Percentiles rank a stretch among this genome's conserved stretches.
Conservation (phyloP, 2,329 filamentous ascomycete genomes). For the Colletotrichum camelliae region DNA sequence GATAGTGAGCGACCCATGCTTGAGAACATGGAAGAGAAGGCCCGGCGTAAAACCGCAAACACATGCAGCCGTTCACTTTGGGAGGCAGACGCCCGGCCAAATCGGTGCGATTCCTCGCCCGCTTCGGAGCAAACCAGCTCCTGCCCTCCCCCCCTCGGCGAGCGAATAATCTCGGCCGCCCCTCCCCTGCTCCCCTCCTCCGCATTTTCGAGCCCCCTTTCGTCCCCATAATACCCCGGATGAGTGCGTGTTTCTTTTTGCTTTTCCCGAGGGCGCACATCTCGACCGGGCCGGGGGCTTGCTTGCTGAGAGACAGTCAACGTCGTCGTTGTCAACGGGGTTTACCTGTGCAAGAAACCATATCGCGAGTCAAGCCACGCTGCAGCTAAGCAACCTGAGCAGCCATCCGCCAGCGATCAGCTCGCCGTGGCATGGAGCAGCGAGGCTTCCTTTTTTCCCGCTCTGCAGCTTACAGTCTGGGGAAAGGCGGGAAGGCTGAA, state of each 20-base stretch:
- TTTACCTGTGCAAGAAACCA: background rate
- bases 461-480: background rate
- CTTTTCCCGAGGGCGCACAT: background rate
- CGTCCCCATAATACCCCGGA: constrained; percentile 3
- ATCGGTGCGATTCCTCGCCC: constrained; percentile 19
- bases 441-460: background rate
- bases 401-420: background rate
- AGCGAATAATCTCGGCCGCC: background rate
- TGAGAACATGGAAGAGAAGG: background rate
- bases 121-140: background rate
- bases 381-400: background rate
- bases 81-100: background rate
- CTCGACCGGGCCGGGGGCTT: background rate
- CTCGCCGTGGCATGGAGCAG: background rate
- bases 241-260: background rate
- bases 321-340: background rate
- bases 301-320: background rate
- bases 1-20: background rate
- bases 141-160: background rate
- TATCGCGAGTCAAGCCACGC: constrained; percentile 1
- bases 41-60: background rate
- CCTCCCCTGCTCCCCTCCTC: background rate
- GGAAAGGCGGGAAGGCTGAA: background rate
- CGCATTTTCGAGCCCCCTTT: background rate
- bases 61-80: background rate